A percentile compares a stretch with the other conserved stretches of the same genome.
phyloP scores from a whole-genome alignment of 768 basidiomycete species.

The Amanita fuliginea region DNA sequence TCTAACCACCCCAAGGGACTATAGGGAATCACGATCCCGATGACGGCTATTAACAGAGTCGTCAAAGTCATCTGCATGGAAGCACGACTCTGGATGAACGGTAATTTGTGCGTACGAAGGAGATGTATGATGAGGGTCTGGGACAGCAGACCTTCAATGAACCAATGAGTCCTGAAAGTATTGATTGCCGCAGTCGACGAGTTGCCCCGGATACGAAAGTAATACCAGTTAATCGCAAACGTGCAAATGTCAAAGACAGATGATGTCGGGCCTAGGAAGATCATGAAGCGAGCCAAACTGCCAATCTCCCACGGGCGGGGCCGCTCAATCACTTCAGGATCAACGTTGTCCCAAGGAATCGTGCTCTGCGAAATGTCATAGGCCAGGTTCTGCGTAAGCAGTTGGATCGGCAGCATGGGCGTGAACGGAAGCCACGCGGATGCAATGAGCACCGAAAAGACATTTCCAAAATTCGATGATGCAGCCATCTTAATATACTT shows the following conservation, averaged over 20 bases:
- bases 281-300: slow-evolving; percentile 24
- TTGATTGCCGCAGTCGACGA: slow-evolving; percentile 18
- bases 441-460: slow-evolving; percentile 16
- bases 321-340: slow-evolving; percentile 21
- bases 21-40: background rate
- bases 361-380: slow-evolving; percentile 26
- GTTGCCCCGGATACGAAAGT: slow-evolving; percentile 16
- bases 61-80: background rate
- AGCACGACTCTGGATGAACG: slow-evolving; percentile 3
- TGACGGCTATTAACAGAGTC: background rate
- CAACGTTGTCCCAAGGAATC: slow-evolving; percentile 28
- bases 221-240: slow-evolving; percentile 21
- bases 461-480: slow-evolving; percentile 20
- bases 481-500: slow-evolving; percentile 28
- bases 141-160: slow-evolving; percentile 23
- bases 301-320: slow-evolving; percentile 21
- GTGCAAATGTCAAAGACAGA: slow-evolving; percentile 23
- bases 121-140: slow-evolving; percentile 13
- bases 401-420: slow-evolving; percentile 22
- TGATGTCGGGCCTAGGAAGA: slow-evolving; percentile 23
- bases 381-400: slow-evolving; percentile 20
- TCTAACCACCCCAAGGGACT: background rate
- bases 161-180: slow-evolving; percentile 23
- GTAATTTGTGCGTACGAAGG: slow-evolving; percentile 3
- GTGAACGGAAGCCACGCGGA: slow-evolving; percentile 27